phyloP scores from a whole-genome alignment of 257 asterid species.

The Striga asiatica region DNA sequence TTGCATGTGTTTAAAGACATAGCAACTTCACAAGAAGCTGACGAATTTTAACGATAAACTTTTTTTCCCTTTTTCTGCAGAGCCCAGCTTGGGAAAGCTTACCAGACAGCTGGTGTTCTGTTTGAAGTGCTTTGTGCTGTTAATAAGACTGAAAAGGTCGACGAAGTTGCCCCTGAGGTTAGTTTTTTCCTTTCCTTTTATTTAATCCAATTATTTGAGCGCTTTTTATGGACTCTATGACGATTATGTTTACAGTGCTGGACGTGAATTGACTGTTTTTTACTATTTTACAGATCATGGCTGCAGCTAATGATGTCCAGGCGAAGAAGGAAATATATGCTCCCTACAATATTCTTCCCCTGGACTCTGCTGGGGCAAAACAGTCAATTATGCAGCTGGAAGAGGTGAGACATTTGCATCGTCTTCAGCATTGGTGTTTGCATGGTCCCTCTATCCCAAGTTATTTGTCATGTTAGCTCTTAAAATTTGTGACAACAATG shows the following conservation, averaged over 20 bases:
- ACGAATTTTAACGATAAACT: not conserved
- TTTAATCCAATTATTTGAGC: too few relatives aligned
- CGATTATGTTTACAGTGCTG: not conserved
- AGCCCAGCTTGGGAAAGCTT: slow-evolving; percentile 97
- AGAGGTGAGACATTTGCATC: slow-evolving; percentile 48
- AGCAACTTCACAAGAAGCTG: not conserved
- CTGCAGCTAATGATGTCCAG: slow-evolving; percentile 95
- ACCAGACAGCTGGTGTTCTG: slow-evolving; percentile 95
- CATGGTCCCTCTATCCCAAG: too few relatives aligned
- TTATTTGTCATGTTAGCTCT: too few relatives aligned
- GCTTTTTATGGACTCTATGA: not conserved
- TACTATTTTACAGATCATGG: slow-evolving; percentile 62
- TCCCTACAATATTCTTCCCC: slow-evolving; percentile 91
- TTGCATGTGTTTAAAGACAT: not conserved
- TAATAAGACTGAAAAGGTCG: slow-evolving; percentile 83
- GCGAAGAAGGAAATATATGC: slow-evolving; percentile 86
- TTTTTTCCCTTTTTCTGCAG: slow-evolving; percentile 32
- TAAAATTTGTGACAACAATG: too few relatives aligned
- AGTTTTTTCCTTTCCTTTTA: slow-evolving; percentile 12
- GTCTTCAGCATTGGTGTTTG: slow-evolving; percentile 6
- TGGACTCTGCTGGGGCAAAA: slow-evolving; percentile 87
- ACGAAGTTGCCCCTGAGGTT: slow-evolving; percentile 98
- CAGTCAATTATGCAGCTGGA: slow-evolving; percentile 98
- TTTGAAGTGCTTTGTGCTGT: slow-evolving; percentile 99
- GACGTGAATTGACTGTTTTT: not conserved